Evolutionary conservation across 805 yeast genomes (phyloP).

Genomic region (Saccharomycopsis olivae): DNA sequence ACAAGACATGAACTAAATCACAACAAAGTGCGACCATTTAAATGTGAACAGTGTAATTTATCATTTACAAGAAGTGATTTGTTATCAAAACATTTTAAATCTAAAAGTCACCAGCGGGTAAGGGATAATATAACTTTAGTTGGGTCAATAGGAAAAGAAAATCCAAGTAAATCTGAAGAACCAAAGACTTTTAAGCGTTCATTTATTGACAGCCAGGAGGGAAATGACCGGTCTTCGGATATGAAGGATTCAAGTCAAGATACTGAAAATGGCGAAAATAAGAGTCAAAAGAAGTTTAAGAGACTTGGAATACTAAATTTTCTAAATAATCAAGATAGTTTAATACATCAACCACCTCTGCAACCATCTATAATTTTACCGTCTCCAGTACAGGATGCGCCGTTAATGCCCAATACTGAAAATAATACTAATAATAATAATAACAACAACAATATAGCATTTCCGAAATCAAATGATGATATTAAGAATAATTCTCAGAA

Average conservation of each 20-base stretch:
- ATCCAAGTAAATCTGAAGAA: neutral
- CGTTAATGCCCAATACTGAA: too few species aligned
- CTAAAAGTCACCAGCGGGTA: slow-evolving; percentile 13
- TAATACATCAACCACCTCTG: slow-evolving; percentile 5
- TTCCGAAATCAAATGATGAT: neutral
- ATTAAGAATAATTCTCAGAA: neutral
- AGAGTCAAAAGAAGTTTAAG: too few species aligned
- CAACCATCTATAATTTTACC: slow-evolving; percentile 8
- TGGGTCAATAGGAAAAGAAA: neutral
- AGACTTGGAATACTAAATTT: too few species aligned
- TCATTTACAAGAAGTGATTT: slow-evolving; percentile 17
- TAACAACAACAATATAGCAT: neutral
- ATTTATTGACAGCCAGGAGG: neutral
- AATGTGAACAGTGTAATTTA: slow-evolving; percentile 15
- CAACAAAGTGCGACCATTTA: slow-evolving; percentile 12
- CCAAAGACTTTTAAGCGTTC: neutral
- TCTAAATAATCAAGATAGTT: too few species aligned
- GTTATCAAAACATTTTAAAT: slow-evolving; percentile 15
- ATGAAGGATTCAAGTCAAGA: neutral
- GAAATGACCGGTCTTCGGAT: neutral
- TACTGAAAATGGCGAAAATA: neutral
- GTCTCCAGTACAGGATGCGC: too few species aligned
- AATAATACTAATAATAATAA: too few species aligned
- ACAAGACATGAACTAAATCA: slow-evolving; percentile 17
- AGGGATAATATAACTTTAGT: slow-evolving; percentile 3